Evolutionary conservation across 192 early-diverging fungal species (phyloP), one percentile per base, ranked within the genome.

Genomic region (Backusella mclennaniae): DNA sequence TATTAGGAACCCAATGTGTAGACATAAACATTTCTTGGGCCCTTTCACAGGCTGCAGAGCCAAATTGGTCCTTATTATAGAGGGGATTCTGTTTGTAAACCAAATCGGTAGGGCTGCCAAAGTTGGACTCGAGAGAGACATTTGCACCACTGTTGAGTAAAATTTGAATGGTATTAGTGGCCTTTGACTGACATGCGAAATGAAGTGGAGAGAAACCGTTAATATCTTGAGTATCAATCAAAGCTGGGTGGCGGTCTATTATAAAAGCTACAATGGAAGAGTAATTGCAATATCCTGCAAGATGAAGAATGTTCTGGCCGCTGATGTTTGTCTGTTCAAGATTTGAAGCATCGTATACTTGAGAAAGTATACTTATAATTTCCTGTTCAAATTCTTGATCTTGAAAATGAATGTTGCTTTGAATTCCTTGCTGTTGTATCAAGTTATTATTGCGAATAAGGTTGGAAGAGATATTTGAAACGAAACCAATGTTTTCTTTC

Each of bases 121-220:
- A 59, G 9, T 59, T 59, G 6, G 53, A 59, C 23, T 59, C 53
- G 11, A 59, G n/a, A 59, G 23, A 59, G n/a, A 26, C 11, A 6
- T 59, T 59, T 23, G 53, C 53, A 59, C 53, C 53, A 59, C 23
- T 59, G 17, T 26, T 23, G n/a, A 59, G 23, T 11, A 59, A 2
- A 59, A 59, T 23, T 59, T 59, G 53, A 12, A 59, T 59, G 8
- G 21, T 9, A 59, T 59, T 8, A 59, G 21, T 59, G 2, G 53
- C 53, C 23, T 59, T 21, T 11, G 53, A 59, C 23, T 59, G 21
- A 23, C 86, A 83, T 2, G 90, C 89, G 86, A 91, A 91, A 77
- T 94, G 93, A 53, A 94, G 74, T 6, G 92, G 87, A 31, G 86
- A 92, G 84, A 89, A 90, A 0, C 88, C 90, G 72, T 90, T 92